Conservation (phyloP, 1,284 basidiomycete species). For the Phenoliferia sp. region DNA sequence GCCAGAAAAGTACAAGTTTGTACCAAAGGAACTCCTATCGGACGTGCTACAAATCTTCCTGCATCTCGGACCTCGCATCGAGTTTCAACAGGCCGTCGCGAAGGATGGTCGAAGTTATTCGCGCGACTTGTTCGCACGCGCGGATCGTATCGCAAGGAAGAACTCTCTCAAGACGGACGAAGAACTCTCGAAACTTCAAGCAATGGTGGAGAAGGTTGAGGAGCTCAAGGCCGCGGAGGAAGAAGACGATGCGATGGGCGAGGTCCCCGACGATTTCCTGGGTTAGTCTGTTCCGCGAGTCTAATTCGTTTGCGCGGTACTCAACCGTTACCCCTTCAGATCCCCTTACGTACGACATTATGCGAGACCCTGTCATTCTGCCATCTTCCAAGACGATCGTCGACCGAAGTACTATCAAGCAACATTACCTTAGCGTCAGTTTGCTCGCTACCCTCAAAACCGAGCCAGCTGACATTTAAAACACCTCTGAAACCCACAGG, state of each 20-base stretch:
- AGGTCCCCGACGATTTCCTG: constrained; percentile 91
- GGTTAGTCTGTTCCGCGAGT: constrained; percentile 48
- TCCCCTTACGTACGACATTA: constrained; percentile 86
- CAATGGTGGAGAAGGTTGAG: constrained; percentile 80
- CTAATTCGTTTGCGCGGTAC: neutral
- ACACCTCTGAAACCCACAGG: constrained; percentile 60
- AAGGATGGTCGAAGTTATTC: constrained; percentile 87
- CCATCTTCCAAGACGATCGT: constrained; percentile 77
- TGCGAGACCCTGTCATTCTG: constrained; percentile 91
- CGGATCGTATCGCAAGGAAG: constrained; percentile 63
- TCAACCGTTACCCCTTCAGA: too few relatives aligned
- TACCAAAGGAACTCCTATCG: constrained; percentile 73
- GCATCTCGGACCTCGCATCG: constrained; percentile 73
- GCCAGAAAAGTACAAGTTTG: constrained; percentile 83
- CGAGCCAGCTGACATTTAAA: constrained; percentile 14
- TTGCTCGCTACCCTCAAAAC: neutral
- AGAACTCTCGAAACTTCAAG: constrained; percentile 68
- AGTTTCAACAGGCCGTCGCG: constrained; percentile 85
- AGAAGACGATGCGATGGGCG: constrained; percentile 83
- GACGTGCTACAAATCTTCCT: constrained; percentile 89
- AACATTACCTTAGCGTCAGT: constrained; percentile 47
- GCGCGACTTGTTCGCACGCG: constrained; percentile 76
- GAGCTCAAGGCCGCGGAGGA: constrained; percentile 69
- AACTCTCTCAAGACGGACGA: constrained; percentile 69
- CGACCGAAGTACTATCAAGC: constrained; percentile 91